A percentile compares a stretch with the other conserved stretches of the same genome.
These are phyloP conservation scores for Alternaria sp. DNA, from an alignment of 2,329 filamentous ascomycete genomes.

Conservation along the genomic window DNA sequence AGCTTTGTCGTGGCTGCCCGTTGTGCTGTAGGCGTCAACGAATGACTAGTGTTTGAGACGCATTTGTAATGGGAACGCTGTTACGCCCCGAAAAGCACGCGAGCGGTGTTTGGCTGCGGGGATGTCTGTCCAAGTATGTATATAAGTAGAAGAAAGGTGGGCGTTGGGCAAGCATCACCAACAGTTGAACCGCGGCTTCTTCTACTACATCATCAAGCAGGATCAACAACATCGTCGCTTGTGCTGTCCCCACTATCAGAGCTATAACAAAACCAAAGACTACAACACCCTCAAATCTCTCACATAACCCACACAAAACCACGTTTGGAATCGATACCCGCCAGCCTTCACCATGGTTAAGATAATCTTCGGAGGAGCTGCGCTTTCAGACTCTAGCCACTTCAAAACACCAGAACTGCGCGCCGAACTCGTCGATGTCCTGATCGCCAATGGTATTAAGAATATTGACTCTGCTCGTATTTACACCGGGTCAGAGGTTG, in stretches of 20 bases:
- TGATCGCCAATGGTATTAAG: slow-evolving; percentile 46
- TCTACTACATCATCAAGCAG: slow-evolving; percentile 1
- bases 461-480: slow-evolving; percentile 54
- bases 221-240: slow-evolving; percentile 3
- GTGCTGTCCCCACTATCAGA: slow-evolving; percentile 2
- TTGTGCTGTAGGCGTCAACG: not conserved
- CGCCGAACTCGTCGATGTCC: slow-evolving; percentile 36
- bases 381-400: slow-evolving; percentile 28
- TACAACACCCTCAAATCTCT: not conserved
- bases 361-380: slow-evolving; percentile 48
- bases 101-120: not conserved
- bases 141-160: slow-evolving; percentile 6
- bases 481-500: slow-evolving; percentile 55
- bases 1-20: not conserved
- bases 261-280: not conserved
- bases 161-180: not conserved
- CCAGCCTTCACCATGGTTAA: slow-evolving; percentile 45
- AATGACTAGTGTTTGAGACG: not conserved
- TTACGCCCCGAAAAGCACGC: not conserved
- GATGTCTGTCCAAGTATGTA: not conserved
- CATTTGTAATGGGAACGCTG: slow-evolving; percentile 1
- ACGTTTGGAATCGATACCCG: not conserved
- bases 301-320: not conserved
- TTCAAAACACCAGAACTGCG: slow-evolving; percentile 25
- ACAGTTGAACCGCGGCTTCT: not conserved